phyloP scores from a whole-genome alignment of 2,329 filamentous ascomycete genomes.

The Sporothrix schenckii region DNA sequence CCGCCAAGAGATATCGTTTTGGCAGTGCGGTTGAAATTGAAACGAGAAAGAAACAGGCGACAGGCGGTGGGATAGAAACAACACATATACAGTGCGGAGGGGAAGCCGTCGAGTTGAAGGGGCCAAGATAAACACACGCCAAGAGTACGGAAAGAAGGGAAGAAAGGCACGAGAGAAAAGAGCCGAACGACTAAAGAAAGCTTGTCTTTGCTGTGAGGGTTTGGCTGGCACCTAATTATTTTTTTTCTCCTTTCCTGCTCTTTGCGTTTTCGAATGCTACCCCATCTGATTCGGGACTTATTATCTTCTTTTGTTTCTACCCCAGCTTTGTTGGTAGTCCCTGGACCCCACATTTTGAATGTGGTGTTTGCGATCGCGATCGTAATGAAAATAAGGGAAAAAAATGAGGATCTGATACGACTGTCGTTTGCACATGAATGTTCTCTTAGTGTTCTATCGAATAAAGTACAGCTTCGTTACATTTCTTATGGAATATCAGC shows the following conservation, averaged over 20 bases:
- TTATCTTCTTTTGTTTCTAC: background rate
- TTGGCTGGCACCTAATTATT: background rate
- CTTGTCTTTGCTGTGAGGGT: conserved; percentile 5
- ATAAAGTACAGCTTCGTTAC: background rate
- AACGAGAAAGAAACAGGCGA: background rate
- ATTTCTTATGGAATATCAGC: background rate
- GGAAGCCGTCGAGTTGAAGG: background rate
- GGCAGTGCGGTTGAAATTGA: background rate
- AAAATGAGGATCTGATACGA: too few species aligned
- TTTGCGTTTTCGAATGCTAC: conserved; percentile 6
- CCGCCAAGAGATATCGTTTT: conserved; percentile 23
- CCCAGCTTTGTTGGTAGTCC: background rate
- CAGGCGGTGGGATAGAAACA: background rate
- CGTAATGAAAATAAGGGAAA: too few species aligned
- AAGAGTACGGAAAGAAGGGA: background rate
- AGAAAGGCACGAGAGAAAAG: conserved; percentile 14
- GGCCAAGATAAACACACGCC: background rate
- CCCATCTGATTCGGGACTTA: background rate
- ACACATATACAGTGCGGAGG: background rate
- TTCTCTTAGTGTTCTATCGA: background rate
- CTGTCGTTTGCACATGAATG: too few species aligned
- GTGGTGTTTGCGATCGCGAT: too few species aligned
- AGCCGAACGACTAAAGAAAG: conserved; percentile 18
- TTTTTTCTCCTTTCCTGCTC: background rate
- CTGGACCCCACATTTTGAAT: background rate